Conservation (phyloP, 1,139 yeast genomes). For the Candida sanyaensis region DNA sequence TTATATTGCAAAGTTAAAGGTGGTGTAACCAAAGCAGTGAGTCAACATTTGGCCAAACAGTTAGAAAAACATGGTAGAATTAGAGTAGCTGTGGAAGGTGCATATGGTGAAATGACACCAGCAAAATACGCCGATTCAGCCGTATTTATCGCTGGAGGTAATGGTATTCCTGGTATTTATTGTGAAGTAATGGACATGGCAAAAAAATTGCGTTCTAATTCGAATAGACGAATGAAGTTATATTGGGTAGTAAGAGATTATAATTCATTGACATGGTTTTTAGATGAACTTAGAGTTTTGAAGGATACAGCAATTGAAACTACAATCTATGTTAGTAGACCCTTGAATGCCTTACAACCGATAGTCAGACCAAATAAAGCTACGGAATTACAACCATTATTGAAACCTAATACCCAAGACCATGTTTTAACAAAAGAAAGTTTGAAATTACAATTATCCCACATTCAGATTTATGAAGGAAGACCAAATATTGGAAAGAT, state of each 20-base stretch:
- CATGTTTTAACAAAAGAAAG: background rate
- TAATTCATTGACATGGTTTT: slow-evolving; percentile 50
- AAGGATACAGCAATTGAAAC: slow-evolving; percentile 30
- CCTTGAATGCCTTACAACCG: slow-evolving; percentile 14
- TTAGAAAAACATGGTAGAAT: slow-evolving; percentile 28
- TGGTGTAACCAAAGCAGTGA: slow-evolving; percentile 37
- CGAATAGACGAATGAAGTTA: slow-evolving; percentile 34
- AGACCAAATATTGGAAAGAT: slow-evolving; percentile 43
- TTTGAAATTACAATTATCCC: slow-evolving; percentile 22
- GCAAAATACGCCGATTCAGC: slow-evolving; percentile 32
- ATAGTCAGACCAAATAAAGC: background rate
- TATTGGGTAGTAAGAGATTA: slow-evolving; percentile 55
- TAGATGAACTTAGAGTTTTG: slow-evolving; percentile 45
- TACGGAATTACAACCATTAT: background rate
- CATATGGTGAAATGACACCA: slow-evolving; percentile 38
- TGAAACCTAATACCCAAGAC: background rate
- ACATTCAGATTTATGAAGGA: slow-evolving; percentile 44
- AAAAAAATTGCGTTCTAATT: slow-evolving; percentile 11
- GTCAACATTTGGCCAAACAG: slow-evolving; percentile 30
- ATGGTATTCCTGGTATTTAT: slow-evolving; percentile 46
- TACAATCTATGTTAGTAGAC: slow-evolving; percentile 48
- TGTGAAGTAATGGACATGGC: slow-evolving; percentile 36
- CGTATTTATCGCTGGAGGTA: slow-evolving; percentile 44
- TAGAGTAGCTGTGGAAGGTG: slow-evolving; percentile 44
- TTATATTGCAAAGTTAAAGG: slow-evolving; percentile 38